phyloP scores from a whole-genome alignment of 1,139 yeast genomes.

The Kluyveromyces marxianus region DNA sequence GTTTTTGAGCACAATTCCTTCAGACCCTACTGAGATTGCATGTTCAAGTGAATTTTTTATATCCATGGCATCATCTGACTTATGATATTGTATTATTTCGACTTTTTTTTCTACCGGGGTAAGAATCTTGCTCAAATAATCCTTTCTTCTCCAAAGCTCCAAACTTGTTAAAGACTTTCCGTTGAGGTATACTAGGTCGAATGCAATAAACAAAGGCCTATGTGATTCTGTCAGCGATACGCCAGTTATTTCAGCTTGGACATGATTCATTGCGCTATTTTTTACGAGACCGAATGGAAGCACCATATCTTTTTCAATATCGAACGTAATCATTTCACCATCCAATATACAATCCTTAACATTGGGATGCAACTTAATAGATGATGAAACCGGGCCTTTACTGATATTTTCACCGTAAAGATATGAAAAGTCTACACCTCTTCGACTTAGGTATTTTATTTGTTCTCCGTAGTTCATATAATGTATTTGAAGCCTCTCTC shows the following conservation, averaged over 20 bases:
- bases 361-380: conserved; percentile 39
- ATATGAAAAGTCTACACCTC: conserved; percentile 65
- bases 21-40: conserved; percentile 60
- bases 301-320: conserved; percentile 47
- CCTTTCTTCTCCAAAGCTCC: conserved; percentile 51
- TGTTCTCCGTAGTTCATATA: conserved; percentile 34
- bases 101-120: conserved; percentile 42
- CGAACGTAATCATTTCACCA: conserved; percentile 94
- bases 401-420: conserved; percentile 57
- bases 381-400: conserved; percentile 54
- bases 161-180: conserved; percentile 50
- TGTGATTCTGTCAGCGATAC: conserved; percentile 18
- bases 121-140: conserved; percentile 41
- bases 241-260: conserved; percentile 35
- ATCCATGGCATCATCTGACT: conserved; percentile 41
- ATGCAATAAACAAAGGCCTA: conserved; percentile 59
- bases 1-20: conserved; percentile 76
- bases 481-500: conserved; percentile 81
- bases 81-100: conserved; percentile 45
- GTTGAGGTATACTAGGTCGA: conserved; percentile 66
- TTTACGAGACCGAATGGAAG: conserved; percentile 78
- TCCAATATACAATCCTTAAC: conserved; percentile 55
- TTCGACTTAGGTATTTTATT: conserved; percentile 59
- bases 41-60: conserved; percentile 49
- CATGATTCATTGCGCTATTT: conserved; percentile 48